A percentile compares a stretch with the other conserved stretches of the same genome.
These are phyloP conservation scores for Arthrobotrys musiformis DNA, from an alignment of 2,329 filamentous ascomycete species.

Conservation along the genomic window DNA sequence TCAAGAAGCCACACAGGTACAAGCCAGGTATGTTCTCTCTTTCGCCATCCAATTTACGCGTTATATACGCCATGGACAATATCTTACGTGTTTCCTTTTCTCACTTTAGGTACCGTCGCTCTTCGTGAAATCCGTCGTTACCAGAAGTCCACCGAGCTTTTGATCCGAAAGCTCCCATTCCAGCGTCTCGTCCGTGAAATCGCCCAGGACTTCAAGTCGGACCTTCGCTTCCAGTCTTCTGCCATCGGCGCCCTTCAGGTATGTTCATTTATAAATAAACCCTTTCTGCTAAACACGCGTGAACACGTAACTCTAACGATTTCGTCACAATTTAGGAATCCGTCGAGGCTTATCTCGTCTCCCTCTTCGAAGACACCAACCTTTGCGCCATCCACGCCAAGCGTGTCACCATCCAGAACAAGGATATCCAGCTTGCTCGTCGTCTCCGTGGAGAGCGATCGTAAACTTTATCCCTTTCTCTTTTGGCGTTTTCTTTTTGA, in stretches of 20 bases:
- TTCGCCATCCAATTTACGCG: slow-evolving; percentile 67
- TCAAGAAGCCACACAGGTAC: slow-evolving; percentile 93
- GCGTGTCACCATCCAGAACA: slow-evolving; percentile 97
- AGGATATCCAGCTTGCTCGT: slow-evolving; percentile 96
- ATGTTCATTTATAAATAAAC: background rate
- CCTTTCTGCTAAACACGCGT: background rate
- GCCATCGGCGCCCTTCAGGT: slow-evolving; percentile 84
- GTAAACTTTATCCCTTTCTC: slow-evolving; percentile 65
- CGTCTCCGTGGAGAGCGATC: slow-evolving; percentile 94
- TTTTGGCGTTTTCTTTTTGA: slow-evolving; percentile 21
- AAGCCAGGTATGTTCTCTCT: slow-evolving; percentile 74
- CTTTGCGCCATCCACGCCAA: slow-evolving; percentile 98
- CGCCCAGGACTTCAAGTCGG: slow-evolving; percentile 92
- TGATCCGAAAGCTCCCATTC: slow-evolving; percentile 98
- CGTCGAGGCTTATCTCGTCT: slow-evolving; percentile 97
- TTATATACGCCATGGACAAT: slow-evolving; percentile 94
- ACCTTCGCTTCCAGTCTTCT: slow-evolving; percentile 96
- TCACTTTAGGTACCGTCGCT: slow-evolving; percentile 88
- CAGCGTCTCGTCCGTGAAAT: slow-evolving; percentile 98
- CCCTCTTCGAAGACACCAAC: slow-evolving; percentile 98
- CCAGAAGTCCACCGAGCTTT: slow-evolving; percentile 95
- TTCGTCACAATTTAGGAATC: slow-evolving; percentile 78
- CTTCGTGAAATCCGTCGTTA: slow-evolving; percentile 98
- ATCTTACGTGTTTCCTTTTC: slow-evolving; percentile 62
- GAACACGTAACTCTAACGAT: background rate